phyloP scores from a whole-genome alignment of 768 basidiomycete genomes.

The Trametes villosa region DNA sequence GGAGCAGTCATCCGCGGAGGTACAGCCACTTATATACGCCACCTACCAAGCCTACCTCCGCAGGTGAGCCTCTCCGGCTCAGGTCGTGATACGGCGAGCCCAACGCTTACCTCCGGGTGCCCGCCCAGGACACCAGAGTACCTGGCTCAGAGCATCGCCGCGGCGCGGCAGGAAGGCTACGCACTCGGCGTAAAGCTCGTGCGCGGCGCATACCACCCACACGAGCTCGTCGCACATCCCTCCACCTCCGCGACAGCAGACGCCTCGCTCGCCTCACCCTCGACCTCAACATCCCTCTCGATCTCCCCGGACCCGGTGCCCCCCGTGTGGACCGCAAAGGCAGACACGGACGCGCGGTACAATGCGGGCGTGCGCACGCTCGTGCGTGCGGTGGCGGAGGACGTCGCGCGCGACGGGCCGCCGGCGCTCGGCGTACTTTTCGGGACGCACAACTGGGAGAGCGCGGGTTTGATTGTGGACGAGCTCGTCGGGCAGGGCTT shows the following conservation, averaged over 20 bases:
- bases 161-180: slow-evolving; percentile 69
- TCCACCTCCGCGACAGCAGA: slow-evolving; percentile 19
- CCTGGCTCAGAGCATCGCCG: slow-evolving; percentile 62
- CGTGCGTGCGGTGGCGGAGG: slow-evolving; percentile 57
- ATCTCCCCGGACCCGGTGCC: slow-evolving; percentile 62
- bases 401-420: slow-evolving; percentile 41
- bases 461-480: slow-evolving; percentile 62
- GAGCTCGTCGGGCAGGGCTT: slow-evolving; percentile 63
- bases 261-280: slow-evolving; percentile 9
- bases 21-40: slow-evolving; percentile 77
- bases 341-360: slow-evolving; percentile 76
- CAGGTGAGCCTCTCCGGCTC: slow-evolving; percentile 49
- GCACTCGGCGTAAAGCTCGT: slow-evolving; percentile 91
- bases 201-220: slow-evolving; percentile 87
- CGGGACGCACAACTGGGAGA: slow-evolving; percentile 85
- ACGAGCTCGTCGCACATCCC: slow-evolving; percentile 63
- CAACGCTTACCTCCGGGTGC: not conserved
- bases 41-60: slow-evolving; percentile 91
- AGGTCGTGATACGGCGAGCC: not conserved
- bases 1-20: slow-evolving; percentile 8
- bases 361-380: slow-evolving; percentile 62
- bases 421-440: slow-evolving; percentile 70
- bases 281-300: slow-evolving; percentile 35
- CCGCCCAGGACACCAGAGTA: slow-evolving; percentile 68
- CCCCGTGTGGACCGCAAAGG: slow-evolving; percentile 72